A percentile compares a stretch with the other conserved stretches of the same genome.
Conservation (phyloP, 2,329 filamentous ascomycete genomes). For the Aureobasidium sp. region DNA sequence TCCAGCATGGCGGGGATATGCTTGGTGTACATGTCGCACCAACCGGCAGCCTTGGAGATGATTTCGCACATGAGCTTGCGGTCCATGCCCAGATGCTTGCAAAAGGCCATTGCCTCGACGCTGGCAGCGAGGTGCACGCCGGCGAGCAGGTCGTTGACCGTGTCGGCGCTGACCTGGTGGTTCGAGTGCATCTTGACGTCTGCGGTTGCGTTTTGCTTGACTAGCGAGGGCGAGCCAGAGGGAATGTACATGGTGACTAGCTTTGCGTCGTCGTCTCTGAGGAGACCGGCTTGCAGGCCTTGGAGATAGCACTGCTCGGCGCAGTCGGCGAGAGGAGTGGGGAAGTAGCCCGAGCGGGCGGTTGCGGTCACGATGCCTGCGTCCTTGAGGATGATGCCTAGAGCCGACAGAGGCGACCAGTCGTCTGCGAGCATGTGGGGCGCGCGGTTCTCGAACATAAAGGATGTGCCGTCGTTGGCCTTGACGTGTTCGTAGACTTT, state of each 20-base stretch:
- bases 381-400: constrained; percentile 44
- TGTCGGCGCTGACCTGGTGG: constrained; percentile 30
- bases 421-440: constrained; percentile 48
- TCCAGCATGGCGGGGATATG: constrained; percentile 30
- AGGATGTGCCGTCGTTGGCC: constrained; percentile 36
- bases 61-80: constrained; percentile 40
- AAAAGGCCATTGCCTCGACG: constrained; percentile 43
- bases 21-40: constrained; percentile 39
- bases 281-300: constrained; percentile 52
- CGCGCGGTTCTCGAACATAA: constrained; percentile 53
- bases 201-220: constrained; percentile 28
- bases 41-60: constrained; percentile 42
- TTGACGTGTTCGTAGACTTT: constrained; percentile 44
- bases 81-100: constrained; percentile 39
- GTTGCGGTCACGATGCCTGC: constrained; percentile 61
- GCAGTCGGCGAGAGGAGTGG: constrained; percentile 53
- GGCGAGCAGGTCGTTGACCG: constrained; percentile 35
- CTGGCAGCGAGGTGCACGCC: constrained; percentile 45
- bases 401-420: constrained; percentile 39
- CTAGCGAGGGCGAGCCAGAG: constrained; percentile 26
- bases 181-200: constrained; percentile 33
- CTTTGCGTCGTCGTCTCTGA: constrained; percentile 48
- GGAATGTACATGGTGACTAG: constrained; percentile 49
- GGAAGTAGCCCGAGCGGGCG: constrained; percentile 51
- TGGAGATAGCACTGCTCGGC: constrained; percentile 61